Conservation (phyloP, 495 filamentous ascomycete genomes). For the Pseudoneurospora amorphoporcata region DNA sequence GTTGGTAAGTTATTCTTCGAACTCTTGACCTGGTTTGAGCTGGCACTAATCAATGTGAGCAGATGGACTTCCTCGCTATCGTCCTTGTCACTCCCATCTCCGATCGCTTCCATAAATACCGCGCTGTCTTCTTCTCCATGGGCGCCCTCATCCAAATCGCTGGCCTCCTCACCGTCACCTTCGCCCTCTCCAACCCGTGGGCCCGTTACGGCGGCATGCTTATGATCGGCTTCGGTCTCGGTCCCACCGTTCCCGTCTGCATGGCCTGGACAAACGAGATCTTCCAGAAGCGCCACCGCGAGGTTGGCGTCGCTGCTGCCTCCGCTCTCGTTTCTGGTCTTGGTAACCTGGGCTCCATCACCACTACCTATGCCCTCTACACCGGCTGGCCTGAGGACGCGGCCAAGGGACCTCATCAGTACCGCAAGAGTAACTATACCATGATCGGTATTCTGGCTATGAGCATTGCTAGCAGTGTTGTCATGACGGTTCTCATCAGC, state of each 20-base stretch:
- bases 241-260: slow-evolving; percentile 81
- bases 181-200: slow-evolving; percentile 64
- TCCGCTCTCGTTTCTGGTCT: slow-evolving; percentile 76
- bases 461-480: slow-evolving; percentile 60
- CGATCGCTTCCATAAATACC: slow-evolving; percentile 75
- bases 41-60: neutral
- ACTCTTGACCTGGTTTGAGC: too few species aligned
- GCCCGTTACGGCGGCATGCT: slow-evolving; percentile 80
- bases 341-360: slow-evolving; percentile 74
- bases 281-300: slow-evolving; percentile 80
- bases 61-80: slow-evolving; percentile 84
- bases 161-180: slow-evolving; percentile 70
- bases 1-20: slow-evolving; percentile 49
- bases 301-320: slow-evolving; percentile 86
- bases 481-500: slow-evolving; percentile 57
- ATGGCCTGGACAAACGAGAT: slow-evolving; percentile 92
- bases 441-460: slow-evolving; percentile 79
- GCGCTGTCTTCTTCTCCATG: slow-evolving; percentile 72
- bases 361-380: slow-evolving; percentile 84
- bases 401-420: slow-evolving; percentile 55
- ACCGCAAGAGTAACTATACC: slow-evolving; percentile 70
- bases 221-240: slow-evolving; percentile 83
- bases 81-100: slow-evolving; percentile 75
- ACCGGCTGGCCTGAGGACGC: slow-evolving; percentile 73
- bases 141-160: slow-evolving; percentile 71